Base-by-base conservation (phyloP, 768 basidiomycete species). In the Tremella yokohamensis region DNA sequence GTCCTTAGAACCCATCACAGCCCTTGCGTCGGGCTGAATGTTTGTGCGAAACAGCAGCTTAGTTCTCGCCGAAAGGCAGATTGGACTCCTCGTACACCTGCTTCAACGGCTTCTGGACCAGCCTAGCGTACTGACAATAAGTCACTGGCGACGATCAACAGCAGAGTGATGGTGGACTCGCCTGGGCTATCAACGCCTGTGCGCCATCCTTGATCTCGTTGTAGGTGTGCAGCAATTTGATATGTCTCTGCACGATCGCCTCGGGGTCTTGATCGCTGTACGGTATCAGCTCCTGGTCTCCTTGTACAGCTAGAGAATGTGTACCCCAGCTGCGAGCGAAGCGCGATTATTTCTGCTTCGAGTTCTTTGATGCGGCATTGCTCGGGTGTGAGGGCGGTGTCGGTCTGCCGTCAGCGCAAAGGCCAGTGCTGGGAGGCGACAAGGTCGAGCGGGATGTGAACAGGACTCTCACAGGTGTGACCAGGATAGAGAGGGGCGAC, bases 141-240 rank as follows among this genome's bases (percentile, higher is more conserved):
- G 22, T 6, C 29, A 74, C 76, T 77, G 49, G 3, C 2, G 1
- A 44, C 13, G 22, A 40, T 18, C 19, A 44, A 19, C 11, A 11
- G 47, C 4, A 15, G 12, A 20, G 16, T 29, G 40, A 40, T 20
- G 0, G 26, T 34, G 16, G 22, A 34, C 16, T 56, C 16, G 77
- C 75, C 38, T 66, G 62, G 1, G 64, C 70, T 22, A 78, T 78
- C n/a, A 78, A 56, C 11, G 62, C 56, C 47, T 76, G 76, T 16
- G 70, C 62, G 0, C 59, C 70, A 60, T 78, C 77, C 56, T 78
- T 78, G 63, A 73, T 70, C 49, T 76, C 76, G 49, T 78, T 77
- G 65, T 78, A 78, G 16, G 63, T 68, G 49, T 78, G 76, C 15
- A 76, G 57, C 4, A 74, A 62, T 47, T 73, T 51, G 52, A 72